Percentiles rank a stretch among this genome's conserved stretches.
These are phyloP conservation scores for Neostapfia colusana DNA, from an alignment of 176 grass and related monocot species.

Conservation along the genomic window DNA sequence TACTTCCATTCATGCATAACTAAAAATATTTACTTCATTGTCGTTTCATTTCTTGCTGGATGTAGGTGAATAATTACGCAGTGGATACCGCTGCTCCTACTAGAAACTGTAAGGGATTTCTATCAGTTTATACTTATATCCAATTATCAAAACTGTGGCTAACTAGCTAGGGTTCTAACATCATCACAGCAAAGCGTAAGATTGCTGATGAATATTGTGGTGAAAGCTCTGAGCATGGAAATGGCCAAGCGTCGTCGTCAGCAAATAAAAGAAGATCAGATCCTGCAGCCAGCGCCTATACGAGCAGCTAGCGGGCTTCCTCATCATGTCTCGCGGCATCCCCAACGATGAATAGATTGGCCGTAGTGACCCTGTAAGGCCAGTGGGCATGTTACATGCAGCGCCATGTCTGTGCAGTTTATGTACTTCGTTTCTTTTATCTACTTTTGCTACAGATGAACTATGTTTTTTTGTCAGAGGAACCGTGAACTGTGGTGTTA, in stretches of 20 bases:
- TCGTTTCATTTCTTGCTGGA: no score
- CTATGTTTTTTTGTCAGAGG: no score
- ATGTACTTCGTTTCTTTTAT: no score
- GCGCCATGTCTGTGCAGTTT: no score
- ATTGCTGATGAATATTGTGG: neutral
- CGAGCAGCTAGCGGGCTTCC: neutral
- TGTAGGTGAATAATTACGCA: neutral
- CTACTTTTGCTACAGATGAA: no score
- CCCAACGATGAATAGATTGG: no score
- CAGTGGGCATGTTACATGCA: no score
- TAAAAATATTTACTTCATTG: no score
- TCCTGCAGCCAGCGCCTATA: neutral
- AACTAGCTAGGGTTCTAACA: neutral
- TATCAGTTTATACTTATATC: neutral
- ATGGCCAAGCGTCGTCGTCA: neutral
- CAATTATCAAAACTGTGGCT: neutral
- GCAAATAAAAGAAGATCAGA: neutral
- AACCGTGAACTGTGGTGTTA: no score
- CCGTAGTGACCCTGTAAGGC: no score
- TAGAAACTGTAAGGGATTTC: neutral
- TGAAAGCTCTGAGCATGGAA: neutral
- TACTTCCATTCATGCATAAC: no score
- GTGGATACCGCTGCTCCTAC: neutral
- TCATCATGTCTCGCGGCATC: neutral
- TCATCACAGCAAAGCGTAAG: neutral